Percentiles rank a stretch among this genome's conserved stretches.
Conservation (phyloP, 208 protist species). For the Willaertia magna region DNA sequence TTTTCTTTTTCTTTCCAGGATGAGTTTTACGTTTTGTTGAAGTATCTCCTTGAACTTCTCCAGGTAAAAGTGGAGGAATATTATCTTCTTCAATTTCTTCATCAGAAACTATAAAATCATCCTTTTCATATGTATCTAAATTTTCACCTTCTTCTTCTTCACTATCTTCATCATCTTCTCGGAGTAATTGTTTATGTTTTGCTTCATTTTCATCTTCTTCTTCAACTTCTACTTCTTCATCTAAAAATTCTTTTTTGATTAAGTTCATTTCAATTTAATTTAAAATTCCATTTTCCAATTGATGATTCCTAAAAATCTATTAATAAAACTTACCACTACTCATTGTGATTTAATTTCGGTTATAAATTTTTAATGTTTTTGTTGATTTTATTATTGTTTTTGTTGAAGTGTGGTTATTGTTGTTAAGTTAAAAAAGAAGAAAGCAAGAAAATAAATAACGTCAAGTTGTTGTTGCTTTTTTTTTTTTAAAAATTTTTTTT, state of each 20-base stretch:
- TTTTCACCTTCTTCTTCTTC: neutral
- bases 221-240: neutral
- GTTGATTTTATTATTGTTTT: too few species aligned
- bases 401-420: too few species aligned
- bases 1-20: neutral
- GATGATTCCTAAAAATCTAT: too few species aligned
- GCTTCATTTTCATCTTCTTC: neutral
- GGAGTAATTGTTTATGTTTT: neutral
- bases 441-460: too few species aligned
- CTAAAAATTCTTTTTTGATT: neutral
- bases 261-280: too few species aligned
- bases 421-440: too few species aligned
- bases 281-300: too few species aligned
- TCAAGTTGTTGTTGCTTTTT: too few species aligned
- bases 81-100: neutral
- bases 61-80: neutral
- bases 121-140: neutral
- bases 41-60: neutral
- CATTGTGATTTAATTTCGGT: too few species aligned
- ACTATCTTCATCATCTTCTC: neutral
- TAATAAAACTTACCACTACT: too few species aligned
- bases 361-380: too few species aligned
- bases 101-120: neutral
- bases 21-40: neutral
- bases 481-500: too few species aligned